Evolutionary conservation across 2,329 filamentous ascomycete genomes (phyloP), one percentile per base, ranked within the genome.

Genomic region (Neofusicoccum sp.): DNA sequence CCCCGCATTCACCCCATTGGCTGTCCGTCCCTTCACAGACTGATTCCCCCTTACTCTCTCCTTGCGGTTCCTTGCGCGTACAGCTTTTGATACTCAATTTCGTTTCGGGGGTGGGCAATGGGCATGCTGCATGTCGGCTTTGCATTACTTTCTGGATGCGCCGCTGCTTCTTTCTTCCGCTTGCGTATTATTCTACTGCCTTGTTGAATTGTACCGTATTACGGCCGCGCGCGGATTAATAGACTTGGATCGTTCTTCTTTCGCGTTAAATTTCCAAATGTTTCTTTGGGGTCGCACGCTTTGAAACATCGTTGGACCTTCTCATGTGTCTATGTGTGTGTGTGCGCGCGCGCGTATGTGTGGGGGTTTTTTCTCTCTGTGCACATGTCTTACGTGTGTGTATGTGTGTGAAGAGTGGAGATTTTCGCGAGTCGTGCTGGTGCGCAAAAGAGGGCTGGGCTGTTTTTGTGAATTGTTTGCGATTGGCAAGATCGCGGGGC

Each of bases 151-250:
- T 33, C 14, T 28, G 11, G 37, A 41, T n/a, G n/a, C 4, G 16
- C n/a, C 36, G 12, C 41, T 31, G 36, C 34, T 50, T 29, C 33
- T 7, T 50, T 16, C 29, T 8, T 34, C 29, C 33, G n/a, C 16
- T 8, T 22, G 11, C 7, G 6, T 56, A 34, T 56, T 8, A 6
- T 16, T 41, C 29, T 56, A 22, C 45, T 29, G 45, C 45, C 22
- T 22, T 56, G 49, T 50, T n/a, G 29, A 22, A 28, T 37, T 50
- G 48, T 50, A 50, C 47, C 47, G 47, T 49, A 49, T 49, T 49
- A 49, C 48, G 48, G 48, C 48, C 48, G 48, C 7, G 39, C 39
- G 48, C 48, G 48, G 48, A 50, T 50, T 50, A 50, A 50, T 50
- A 50, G 48, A 50, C 48, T 50, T 36, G 14, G 37, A 41, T n/a